phyloP scores from a whole-genome alignment of 140 eudicot genomes.

The Oenanthe javanica region DNA sequence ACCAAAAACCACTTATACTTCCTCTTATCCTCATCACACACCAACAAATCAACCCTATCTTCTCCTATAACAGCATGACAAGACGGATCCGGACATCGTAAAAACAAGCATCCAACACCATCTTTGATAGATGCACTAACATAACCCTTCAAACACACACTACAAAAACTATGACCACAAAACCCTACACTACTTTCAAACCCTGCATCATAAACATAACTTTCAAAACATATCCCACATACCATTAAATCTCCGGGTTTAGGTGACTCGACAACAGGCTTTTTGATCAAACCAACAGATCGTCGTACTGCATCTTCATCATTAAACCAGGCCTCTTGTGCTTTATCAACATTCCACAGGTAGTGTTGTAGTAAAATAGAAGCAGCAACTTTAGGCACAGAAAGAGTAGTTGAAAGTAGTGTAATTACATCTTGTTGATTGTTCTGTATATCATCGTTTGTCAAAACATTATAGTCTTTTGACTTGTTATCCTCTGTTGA shows the following conservation, averaged over 20 bases:
- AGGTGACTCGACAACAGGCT: constrained; percentile 16
- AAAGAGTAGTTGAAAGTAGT: constrained; percentile 32
- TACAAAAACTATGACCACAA: constrained; percentile 52
- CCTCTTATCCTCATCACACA: constrained; percentile 22
- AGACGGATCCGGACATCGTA: constrained; percentile 53
- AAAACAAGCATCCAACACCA: constrained; percentile 52
- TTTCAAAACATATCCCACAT: constrained; percentile 58
- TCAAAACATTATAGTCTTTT: constrained; percentile 25
- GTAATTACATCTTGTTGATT: constrained; percentile 43
- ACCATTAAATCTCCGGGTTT: background rate
- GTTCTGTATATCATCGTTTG: constrained; percentile 41
- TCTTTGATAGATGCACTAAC: constrained; percentile 38
- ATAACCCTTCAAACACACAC: constrained; percentile 43
- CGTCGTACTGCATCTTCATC: constrained; percentile 41
- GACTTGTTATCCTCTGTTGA: background rate
- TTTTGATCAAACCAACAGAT: constrained; percentile 40
- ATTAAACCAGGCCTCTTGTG: constrained; percentile 69
- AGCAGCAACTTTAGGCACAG: constrained; percentile 37
- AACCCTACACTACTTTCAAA: constrained; percentile 21
- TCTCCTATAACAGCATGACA: constrained; percentile 50
- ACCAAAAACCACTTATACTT: constrained; percentile 32
- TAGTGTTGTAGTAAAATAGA: constrained; percentile 39
- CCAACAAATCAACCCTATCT: constrained; percentile 45
- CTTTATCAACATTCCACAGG: constrained; percentile 46
- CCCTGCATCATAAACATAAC: background rate